Evolutionary conservation across 2,329 filamentous ascomycete genomes (phyloP).

Genomic region (Dactylonectria macrodidyma): DNA sequence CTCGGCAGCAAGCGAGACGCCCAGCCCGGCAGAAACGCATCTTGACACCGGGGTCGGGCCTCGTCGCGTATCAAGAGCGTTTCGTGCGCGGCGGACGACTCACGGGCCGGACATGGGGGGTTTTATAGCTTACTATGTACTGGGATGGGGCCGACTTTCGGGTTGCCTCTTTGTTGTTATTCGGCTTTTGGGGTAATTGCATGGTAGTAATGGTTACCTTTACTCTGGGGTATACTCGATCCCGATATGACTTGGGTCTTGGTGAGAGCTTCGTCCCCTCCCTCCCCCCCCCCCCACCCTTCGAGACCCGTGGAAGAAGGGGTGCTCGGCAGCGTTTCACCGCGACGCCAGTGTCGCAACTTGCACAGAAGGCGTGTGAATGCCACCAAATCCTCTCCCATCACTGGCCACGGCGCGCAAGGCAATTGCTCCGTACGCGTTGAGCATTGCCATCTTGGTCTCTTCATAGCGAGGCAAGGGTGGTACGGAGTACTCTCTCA

Average conservation of each 20-base stretch:
- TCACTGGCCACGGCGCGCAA: too few species aligned
- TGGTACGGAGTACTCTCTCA: too few species aligned
- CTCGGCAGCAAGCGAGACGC: slow-evolving; percentile 13
- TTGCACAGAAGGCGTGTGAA: not conserved
- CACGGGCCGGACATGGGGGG: slow-evolving; percentile 7
- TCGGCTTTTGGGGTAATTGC: too few species aligned
- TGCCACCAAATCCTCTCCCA: too few species aligned
- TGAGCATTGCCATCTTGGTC: not conserved
- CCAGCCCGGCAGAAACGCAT: not conserved
- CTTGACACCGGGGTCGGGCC: slow-evolving; percentile 4
- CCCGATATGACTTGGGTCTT: not conserved
- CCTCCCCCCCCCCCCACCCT: too few species aligned
- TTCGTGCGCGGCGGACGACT: slow-evolving; percentile 23
- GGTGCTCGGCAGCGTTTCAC: slow-evolving; percentile 22
- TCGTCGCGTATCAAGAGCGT: slow-evolving; percentile 25
- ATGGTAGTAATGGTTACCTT: too few species aligned
- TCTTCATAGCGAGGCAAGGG: too few species aligned
- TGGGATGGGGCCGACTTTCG: too few species aligned
- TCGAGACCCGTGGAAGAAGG: not conserved
- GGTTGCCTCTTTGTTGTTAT: too few species aligned
- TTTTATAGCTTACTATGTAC: too few species aligned
- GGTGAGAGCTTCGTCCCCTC: not conserved
- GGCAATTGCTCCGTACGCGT: not conserved
- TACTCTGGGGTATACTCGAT: not conserved
- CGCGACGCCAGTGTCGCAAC: slow-evolving; percentile 9